These are phyloP conservation scores for Mortierella polycephala DNA, from an alignment of 371 early-diverging fungal species.

Conservation along the genomic window DNA sequence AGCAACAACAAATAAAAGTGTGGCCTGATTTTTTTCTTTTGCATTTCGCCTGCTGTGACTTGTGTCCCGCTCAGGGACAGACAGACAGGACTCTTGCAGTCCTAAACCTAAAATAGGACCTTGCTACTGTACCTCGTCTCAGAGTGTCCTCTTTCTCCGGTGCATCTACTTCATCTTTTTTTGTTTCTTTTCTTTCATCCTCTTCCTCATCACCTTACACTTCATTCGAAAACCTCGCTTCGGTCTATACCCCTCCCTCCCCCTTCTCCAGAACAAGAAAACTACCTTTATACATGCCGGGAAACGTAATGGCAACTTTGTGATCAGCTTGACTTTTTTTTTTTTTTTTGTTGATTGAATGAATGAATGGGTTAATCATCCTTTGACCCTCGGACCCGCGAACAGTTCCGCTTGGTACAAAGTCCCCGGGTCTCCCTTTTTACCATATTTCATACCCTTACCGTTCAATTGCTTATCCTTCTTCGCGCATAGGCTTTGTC, in stretches of 20 bases:
- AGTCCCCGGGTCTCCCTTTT: neutral
- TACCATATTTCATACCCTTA: neutral
- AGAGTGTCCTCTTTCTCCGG: neutral
- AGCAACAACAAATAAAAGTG: constrained; percentile 1
- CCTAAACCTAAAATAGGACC: neutral
- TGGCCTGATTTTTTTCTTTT: constrained; percentile 46
- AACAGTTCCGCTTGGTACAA: no score
- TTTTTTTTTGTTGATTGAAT: neutral
- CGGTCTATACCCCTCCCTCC: neutral
- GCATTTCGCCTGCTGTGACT: no score
- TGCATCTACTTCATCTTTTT: constrained; percentile 1
- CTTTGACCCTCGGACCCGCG: neutral
- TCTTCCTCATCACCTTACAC: no score
- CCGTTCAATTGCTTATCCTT: neutral
- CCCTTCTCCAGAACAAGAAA: neutral
- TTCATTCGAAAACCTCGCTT: no score
- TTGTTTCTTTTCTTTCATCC: neutral
- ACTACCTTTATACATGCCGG: constrained; percentile 28
- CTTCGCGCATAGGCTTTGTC: constrained; percentile 21
- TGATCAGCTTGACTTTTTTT: neutral
- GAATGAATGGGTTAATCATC: neutral
- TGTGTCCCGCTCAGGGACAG: constrained; percentile 4
- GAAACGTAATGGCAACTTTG: constrained; percentile 33
- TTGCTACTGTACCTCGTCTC: constrained; percentile 6
- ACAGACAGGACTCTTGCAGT: neutral